Evolutionary conservation across 129 eudicot genomes (phyloP), one percentile per base, ranked within the genome.

Genomic region (Pulicaria dysenterica): DNA sequence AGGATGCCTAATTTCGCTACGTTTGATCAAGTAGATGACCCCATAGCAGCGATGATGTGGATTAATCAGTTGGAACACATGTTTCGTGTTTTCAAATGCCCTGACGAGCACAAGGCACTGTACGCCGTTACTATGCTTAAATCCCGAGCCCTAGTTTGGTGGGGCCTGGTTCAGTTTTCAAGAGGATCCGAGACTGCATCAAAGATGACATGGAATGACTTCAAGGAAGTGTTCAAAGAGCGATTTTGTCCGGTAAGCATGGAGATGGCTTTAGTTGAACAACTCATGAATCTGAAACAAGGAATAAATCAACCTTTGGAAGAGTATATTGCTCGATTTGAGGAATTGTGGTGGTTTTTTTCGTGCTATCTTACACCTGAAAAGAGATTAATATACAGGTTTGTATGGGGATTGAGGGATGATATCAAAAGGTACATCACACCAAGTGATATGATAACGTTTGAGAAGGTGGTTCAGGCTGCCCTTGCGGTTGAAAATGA

Each of bases 301-400:
- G n/a, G 55, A 49, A 49, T n/a, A n/a, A 49, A 49, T 49, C 55
- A 49, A 15, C 12, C 55, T 8, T n/a, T 49, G 16, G 14, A 49
- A 49, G n/a, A 8, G 16, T 49, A 49, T 13, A 49, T 15, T 9
- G 55, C 4, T 49, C 55, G 55, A 5, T 49, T 49, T 49, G 55
- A 49, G 55, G 55, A 49, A 49, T 49, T 49, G 55, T 49, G 55
- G 55, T 49, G 55, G 55, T 49, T 49, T 49, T n/a, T 49, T 49
- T 12, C 0, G 12, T n/a, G 14, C 12, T 49, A 49, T 49, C 55
- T 49, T n/a, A 49, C 55, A 4, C 55, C 55, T 13, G 16, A 49
- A 49, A 49, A 49, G 55, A 49, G 55, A 49, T 10, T 9, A 6
- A 49, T 12, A 49, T 12, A 49, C 55, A 10, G 5, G 6, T 49